These are phyloP conservation scores for Apiospora kogelbergensis DNA, from an alignment of 2,329 filamentous ascomycete species.

Conservation along the genomic window DNA sequence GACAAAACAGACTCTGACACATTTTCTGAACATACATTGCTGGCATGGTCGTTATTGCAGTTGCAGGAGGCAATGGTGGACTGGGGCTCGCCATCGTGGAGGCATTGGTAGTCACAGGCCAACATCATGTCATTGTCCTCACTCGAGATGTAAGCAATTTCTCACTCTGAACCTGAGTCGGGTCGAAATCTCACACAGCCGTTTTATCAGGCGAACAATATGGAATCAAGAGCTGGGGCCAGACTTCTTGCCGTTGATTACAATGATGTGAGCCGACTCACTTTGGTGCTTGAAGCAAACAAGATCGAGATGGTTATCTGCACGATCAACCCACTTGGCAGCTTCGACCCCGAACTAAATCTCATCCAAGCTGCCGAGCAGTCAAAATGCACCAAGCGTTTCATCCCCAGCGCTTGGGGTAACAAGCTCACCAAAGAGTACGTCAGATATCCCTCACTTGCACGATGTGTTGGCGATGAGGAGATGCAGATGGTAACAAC, in stretches of 20 bases:
- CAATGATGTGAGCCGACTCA: not conserved
- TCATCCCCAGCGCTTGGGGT: conserved; percentile 44
- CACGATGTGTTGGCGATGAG: not conserved
- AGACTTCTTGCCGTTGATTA: not conserved
- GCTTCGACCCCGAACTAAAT: conserved; percentile 38
- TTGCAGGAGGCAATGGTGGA: not conserved
- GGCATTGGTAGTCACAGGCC: not conserved
- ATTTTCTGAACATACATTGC: no score
- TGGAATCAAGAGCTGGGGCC: not conserved
- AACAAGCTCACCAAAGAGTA: conserved; percentile 33
- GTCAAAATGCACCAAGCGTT: conserved; percentile 36
- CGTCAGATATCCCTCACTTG: conserved; percentile 9
- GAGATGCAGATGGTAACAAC: not conserved
- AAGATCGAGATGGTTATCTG: not conserved
- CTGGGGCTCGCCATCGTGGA: not conserved
- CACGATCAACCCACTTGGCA: not conserved
- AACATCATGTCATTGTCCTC: not conserved
- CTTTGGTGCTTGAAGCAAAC: not conserved
- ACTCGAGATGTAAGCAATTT: not conserved
- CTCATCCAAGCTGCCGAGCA: conserved; percentile 43
- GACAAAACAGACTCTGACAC: not conserved
- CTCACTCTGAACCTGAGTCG: not conserved
- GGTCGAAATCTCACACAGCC: not conserved
- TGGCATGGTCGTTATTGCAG: not conserved
- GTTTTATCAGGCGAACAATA: not conserved